Evolutionary conservation across 495 filamentous ascomycete species (phyloP), one percentile per base, ranked within the genome.

Genomic region (Glarea lozoyensis): DNA sequence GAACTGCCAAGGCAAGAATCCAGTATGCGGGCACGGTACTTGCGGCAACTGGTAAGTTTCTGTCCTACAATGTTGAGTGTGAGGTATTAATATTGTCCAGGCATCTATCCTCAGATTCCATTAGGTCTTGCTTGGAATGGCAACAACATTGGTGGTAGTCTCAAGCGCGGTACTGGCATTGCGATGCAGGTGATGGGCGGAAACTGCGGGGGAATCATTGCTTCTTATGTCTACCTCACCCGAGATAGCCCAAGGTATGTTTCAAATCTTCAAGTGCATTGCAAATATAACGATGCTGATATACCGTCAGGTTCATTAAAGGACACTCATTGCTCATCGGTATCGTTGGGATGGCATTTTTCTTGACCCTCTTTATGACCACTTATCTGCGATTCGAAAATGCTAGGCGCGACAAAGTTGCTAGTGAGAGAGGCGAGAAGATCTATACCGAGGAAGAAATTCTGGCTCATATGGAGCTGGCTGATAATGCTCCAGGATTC

Each of bases 21-120:
- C 78, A 82, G 43, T 96, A 95, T 56, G 83, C 81, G 0, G 88
- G 82, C 9, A 82, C 78, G 0, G 95, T 93, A 62, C 67, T 96
- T 0, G 86, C 78, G 3, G 88, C 89, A 0, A 62, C 88, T 44
- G 89, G 89, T 1, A 94, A 94, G 25, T n/a, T n/a, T 29, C 50
- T 94, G 93, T 54, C 88, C 88, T 9, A 22, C 18, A 12, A 23
- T 23, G 12, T n/a, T 25, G 87, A 88, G 42, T 61, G 76, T 6
- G 79, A 76, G 3, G 72, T 84, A 0, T 86, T 79, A 50, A 66
- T 84, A 3, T 10, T 75, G 80, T 2, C 64, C 70, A 11, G 82
- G 84, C 12, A 72, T 84, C 29, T 85, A 86, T 47, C 71, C 75
- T 12, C 69, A 69, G 17, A 76, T 88, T 37, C 75, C 79, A 3